A percentile compares a stretch with the other conserved stretches of the same genome.
Conservation (phyloP, 2,329 filamentous ascomycete species). For the Penicillium sp. region DNA sequence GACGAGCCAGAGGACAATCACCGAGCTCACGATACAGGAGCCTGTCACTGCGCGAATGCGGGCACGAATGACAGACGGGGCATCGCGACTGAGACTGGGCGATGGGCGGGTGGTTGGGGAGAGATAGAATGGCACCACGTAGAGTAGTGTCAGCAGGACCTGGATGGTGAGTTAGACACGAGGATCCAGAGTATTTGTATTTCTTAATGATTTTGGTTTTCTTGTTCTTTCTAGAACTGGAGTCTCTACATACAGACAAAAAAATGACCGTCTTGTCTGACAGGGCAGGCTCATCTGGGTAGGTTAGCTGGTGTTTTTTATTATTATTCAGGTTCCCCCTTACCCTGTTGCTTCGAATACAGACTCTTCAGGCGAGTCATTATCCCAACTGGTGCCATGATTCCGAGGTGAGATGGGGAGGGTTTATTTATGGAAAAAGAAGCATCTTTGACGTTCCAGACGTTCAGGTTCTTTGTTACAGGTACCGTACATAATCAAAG, state of each 20-base stretch:
- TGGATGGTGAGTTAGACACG: constrained; percentile 32
- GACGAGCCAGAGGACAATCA: constrained; percentile 67
- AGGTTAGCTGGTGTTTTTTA: constrained; percentile 11
- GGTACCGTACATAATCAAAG: neutral
- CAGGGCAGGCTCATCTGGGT: constrained; percentile 39
- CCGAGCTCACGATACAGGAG: constrained; percentile 68
- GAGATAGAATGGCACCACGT: constrained; percentile 88
- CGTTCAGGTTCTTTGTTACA: constrained; percentile 15
- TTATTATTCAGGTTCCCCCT: neutral
- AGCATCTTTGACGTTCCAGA: neutral
- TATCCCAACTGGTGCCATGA: constrained; percentile 37
- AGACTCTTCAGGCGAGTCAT: constrained; percentile 34
- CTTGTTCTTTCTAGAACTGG: neutral
- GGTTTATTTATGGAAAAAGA: constrained; percentile 4
- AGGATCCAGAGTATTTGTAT: neutral
- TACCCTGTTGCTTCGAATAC: constrained; percentile 35
- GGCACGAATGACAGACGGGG: constrained; percentile 82
- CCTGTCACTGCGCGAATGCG: constrained; percentile 76
- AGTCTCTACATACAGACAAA: constrained; percentile 39
- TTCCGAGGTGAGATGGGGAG: neutral
- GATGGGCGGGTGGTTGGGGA: constrained; percentile 77
- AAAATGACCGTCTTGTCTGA: constrained; percentile 37
- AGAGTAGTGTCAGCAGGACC: constrained; percentile 81
- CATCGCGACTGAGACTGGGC: constrained; percentile 75
- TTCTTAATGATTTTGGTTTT: neutral